A percentile compares a stretch with the other conserved stretches of the same genome.
phyloP scores from a whole-genome alignment of 2,329 filamentous ascomycete genomes.

The Epichloe gansuensis region DNA sequence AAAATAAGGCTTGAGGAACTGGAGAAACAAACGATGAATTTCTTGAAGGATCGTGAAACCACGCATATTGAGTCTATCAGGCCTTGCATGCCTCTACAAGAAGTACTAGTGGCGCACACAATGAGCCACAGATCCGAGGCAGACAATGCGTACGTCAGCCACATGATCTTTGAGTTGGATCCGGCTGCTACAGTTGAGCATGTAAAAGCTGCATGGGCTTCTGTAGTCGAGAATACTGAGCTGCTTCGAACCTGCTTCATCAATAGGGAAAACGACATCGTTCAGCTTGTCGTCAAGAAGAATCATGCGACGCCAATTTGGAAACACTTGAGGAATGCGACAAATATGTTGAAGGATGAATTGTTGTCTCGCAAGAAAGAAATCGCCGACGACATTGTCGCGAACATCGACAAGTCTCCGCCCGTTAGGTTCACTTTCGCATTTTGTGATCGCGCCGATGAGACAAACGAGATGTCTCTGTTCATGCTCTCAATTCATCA shows the following conservation, averaged over 20 bases:
- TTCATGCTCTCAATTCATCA: constrained; percentile 23
- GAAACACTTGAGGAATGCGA: background rate
- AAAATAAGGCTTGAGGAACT: background rate
- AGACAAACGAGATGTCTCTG: constrained; percentile 9
- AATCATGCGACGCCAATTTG: background rate
- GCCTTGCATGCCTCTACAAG: constrained; percentile 11
- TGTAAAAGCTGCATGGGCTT: constrained; percentile 15
- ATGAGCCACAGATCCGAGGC: constrained; percentile 14
- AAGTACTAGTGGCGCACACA: constrained; percentile 20
- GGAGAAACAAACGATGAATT: background rate
- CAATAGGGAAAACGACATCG: constrained; percentile 15
- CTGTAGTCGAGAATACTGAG: constrained; percentile 12
- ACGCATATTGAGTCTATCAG: constrained; percentile 4
- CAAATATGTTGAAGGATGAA: background rate
- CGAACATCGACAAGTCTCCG: background rate
- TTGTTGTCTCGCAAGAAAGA: background rate
- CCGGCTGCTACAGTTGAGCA: constrained; percentile 8
- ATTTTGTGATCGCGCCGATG: constrained; percentile 11
- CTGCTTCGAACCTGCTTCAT: constrained; percentile 21
- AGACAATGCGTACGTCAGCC: constrained; percentile 21
- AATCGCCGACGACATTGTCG: background rate
- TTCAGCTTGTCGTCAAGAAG: constrained; percentile 17
- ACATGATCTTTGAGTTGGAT: constrained; percentile 17
- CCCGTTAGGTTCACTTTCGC: background rate
- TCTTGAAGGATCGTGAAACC: background rate